Conservation (phyloP, 148 eudicot species). For the Tetragonia tetragonoides region DNA sequence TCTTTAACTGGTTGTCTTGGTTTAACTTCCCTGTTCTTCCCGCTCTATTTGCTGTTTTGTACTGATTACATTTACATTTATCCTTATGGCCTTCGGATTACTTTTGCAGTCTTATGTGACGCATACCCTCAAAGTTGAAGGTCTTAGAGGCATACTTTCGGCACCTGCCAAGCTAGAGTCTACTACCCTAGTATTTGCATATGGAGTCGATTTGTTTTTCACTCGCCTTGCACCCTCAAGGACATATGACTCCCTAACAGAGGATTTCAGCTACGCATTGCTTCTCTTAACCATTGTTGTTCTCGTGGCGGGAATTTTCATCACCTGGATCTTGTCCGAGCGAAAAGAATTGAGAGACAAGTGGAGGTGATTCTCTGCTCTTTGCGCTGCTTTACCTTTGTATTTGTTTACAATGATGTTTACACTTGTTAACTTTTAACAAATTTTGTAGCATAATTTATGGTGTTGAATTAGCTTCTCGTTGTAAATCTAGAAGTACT, state of each 20-base stretch:
- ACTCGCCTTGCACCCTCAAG: conserved; percentile 87
- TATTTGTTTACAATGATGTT: conserved; percentile 10
- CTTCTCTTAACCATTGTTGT: conserved; percentile 85
- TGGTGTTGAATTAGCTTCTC: conserved; percentile 17
- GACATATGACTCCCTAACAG: conserved; percentile 93
- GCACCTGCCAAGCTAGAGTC: conserved; percentile 95
- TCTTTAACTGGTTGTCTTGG: not conserved
- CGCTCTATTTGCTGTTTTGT: not conserved
- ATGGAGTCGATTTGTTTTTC: conserved; percentile 82
- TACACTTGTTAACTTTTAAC: conserved; percentile 29
- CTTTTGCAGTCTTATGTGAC: conserved; percentile 75
- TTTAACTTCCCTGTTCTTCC: not conserved
- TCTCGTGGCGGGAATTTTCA: conserved; percentile 73
- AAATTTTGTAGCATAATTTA: conserved; percentile 33
- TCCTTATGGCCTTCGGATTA: not conserved
- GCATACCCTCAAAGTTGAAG: conserved; percentile 88
- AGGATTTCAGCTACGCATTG: conserved; percentile 93
- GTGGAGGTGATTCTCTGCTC: conserved; percentile 60
- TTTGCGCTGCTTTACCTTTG: not conserved
- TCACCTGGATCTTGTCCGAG: conserved; percentile 91
- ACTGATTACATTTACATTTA: not conserved
- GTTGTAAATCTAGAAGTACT: conserved; percentile 31
- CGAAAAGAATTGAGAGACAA: conserved; percentile 89
- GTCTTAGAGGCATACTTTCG: conserved; percentile 76
- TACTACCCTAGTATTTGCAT: conserved; percentile 80